A percentile compares a stretch with the other conserved stretches of the same genome.
Evolutionary conservation across 2,329 filamentous ascomycete genomes (phyloP).

Genomic region (Microcyclosporella mali): DNA sequence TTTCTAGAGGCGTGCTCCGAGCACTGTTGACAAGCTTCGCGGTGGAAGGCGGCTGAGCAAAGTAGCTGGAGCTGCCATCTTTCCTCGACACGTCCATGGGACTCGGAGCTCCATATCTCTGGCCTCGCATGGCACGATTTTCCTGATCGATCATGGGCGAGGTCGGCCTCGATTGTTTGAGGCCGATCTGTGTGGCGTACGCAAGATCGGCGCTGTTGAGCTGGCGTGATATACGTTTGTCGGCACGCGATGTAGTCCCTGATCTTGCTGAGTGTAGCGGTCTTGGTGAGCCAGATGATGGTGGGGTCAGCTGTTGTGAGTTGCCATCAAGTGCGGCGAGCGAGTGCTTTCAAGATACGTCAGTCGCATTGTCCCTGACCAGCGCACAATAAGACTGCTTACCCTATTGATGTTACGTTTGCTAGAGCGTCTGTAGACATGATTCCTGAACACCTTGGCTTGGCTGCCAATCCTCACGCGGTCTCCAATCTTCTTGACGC

Average conservation of each 20-base stretch:
- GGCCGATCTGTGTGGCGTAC: slow-evolving; percentile 37
- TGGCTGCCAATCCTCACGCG: slow-evolving; percentile 68
- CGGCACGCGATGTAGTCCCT: slow-evolving; percentile 41
- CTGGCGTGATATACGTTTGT: slow-evolving; percentile 45
- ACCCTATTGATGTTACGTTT: slow-evolving; percentile 73
- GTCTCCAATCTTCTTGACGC: slow-evolving; percentile 95
- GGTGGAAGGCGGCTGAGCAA: slow-evolving; percentile 44
- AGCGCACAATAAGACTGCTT: slow-evolving; percentile 30
- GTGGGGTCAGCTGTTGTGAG: slow-evolving; percentile 47
- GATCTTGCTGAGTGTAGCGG: slow-evolving; percentile 50
- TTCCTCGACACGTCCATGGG: slow-evolving; percentile 50
- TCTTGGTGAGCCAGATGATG: slow-evolving; percentile 60
- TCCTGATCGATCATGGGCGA: slow-evolving; percentile 63
- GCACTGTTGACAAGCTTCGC: slow-evolving; percentile 32
- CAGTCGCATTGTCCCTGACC: slow-evolving; percentile 1
- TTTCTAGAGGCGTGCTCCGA: slow-evolving; percentile 58
- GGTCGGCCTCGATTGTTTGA: slow-evolving; percentile 61
- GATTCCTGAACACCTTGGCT: slow-evolving; percentile 45
- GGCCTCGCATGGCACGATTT: slow-evolving; percentile 43
- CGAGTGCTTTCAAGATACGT: slow-evolving; percentile 58
- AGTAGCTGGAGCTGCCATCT: slow-evolving; percentile 46
- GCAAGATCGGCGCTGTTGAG: slow-evolving; percentile 38
- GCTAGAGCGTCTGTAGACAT: slow-evolving; percentile 44
- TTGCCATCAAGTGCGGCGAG: slow-evolving; percentile 69
- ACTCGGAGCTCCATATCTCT: slow-evolving; percentile 56